Evolutionary conservation across 495 filamentous ascomycete species (phyloP), one percentile per base, ranked within the genome.

Genomic region (Talaromyces stipitatus): DNA sequence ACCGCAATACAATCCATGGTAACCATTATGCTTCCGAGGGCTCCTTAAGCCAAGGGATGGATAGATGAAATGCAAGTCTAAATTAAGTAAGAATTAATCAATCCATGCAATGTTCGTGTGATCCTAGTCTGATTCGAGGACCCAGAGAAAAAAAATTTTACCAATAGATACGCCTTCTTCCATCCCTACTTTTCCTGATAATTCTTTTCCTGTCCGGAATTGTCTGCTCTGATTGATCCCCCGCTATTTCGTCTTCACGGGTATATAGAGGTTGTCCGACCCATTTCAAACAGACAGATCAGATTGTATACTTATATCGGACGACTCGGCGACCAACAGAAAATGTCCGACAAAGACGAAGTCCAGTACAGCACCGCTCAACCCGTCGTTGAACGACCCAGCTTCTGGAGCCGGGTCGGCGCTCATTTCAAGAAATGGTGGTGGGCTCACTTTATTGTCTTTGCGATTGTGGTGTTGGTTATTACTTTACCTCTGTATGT

Each of bases 401-500:
- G 69, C 54, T 72, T 74, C 50, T 7, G 30, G 65, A 24, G 65
- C 71, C n/a, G n/a, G n/a, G 54, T 75, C 20, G 72, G 60, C 29
- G 69, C 71, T 12, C 77, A 82, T 57, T 79, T 69, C 55, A 78
- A 73, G 66, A 76, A 74, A 61, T 90, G 82, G 61, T 92, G 88
- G 88, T 92, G 87, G 89, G 68, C 76, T 61, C 80, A 89, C 65
- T 62, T 89, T 58, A 76, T 88, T 58, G 63, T 76, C 26, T 70
- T 89, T 61, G 66, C 85, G 55, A 63, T 78, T 28, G 64, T 81
- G 22, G 68, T 85, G 24, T 72, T 89, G 55, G 66, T 91, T 14
- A 73, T 89, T 20, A 72, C 84, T 1, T 72, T 86, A 24, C 78
- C 80, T 46, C 66, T 91, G 87, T 91, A 80, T 80, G 87, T 82